phyloP scores from a whole-genome alignment of 2,329 filamentous ascomycete genomes.

The Diaporthe australafricana region DNA sequence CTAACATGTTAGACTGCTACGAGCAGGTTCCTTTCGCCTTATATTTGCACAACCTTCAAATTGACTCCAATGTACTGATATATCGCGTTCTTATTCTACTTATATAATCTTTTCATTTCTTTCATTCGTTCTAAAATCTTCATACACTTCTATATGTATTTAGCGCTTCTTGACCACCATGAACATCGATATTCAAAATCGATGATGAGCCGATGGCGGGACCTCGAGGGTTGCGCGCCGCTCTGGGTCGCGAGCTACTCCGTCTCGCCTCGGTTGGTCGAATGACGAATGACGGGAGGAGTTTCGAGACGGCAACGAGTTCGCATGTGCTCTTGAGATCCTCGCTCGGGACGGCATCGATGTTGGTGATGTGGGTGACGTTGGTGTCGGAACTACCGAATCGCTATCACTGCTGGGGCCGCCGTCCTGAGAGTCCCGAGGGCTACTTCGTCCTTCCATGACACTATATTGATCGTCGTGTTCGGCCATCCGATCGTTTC shows the following conservation, averaged over 20 bases:
- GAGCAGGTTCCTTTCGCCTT: no score
- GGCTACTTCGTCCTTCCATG: not conserved
- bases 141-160: no score
- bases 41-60: no score
- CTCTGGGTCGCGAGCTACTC: no score
- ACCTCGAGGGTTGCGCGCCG: not conserved
- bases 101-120: no score
- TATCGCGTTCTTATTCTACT: no score
- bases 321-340: not conserved
- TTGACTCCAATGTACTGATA: no score
- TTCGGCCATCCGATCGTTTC: slow-evolving; percentile 2
- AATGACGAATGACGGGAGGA: not conserved
- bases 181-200: no score
- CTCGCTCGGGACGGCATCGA: not conserved
- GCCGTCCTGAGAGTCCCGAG: not conserved
- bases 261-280: not conserved
- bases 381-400: not conserved
- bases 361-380: not conserved
- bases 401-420: not conserved
- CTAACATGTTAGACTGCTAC: no score
- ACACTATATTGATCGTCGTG: not conserved
- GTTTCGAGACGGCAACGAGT: not conserved
- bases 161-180: no score
- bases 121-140: no score
- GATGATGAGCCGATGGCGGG: not conserved